A percentile compares a stretch with the other conserved stretches of the same genome.
These are phyloP conservation scores for Globisporangium abappressorium DNA, from an alignment of 352 stramenopile genomes.

Conservation along the genomic window DNA sequence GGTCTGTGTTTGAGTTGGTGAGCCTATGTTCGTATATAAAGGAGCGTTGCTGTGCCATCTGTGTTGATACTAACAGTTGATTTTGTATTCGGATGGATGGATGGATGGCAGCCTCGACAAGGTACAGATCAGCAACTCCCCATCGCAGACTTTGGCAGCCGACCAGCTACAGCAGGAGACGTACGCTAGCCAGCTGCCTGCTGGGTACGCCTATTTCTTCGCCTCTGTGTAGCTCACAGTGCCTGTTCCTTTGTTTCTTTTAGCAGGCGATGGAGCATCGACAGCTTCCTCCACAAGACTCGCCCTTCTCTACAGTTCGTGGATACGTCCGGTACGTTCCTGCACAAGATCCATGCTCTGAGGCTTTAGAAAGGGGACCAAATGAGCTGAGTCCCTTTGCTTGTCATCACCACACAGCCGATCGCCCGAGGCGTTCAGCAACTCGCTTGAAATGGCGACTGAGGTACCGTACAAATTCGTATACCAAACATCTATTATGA, in stretches of 20 bases:
- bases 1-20: constrained; percentile 23
- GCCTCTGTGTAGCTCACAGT: background rate
- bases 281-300: constrained; percentile 22
- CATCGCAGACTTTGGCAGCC: constrained; percentile 18
- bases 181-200: constrained; percentile 12
- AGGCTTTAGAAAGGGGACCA: background rate
- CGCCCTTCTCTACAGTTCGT: constrained; percentile 27
- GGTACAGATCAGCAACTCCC: constrained; percentile 18
- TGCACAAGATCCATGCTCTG: background rate
- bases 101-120: constrained; percentile 9
- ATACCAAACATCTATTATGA: background rate
- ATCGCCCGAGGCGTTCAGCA: constrained; percentile 10
- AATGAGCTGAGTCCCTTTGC: background rate
- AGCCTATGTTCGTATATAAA: background rate
- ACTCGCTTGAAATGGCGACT: constrained; percentile 11
- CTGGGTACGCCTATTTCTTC: background rate
- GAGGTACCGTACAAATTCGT: constrained; percentile 2
- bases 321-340: constrained; percentile 50
- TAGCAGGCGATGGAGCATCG: constrained; percentile 14
- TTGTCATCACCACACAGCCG: background rate
- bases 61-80: background rate
- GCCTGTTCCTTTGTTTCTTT: constrained; percentile 1
- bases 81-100: background rate
- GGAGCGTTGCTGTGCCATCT: background rate
- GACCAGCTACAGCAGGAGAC: constrained; percentile 30